Base-by-base conservation (phyloP, 1,284 basidiomycete genomes). In the Pholiota adiposa region DNA sequence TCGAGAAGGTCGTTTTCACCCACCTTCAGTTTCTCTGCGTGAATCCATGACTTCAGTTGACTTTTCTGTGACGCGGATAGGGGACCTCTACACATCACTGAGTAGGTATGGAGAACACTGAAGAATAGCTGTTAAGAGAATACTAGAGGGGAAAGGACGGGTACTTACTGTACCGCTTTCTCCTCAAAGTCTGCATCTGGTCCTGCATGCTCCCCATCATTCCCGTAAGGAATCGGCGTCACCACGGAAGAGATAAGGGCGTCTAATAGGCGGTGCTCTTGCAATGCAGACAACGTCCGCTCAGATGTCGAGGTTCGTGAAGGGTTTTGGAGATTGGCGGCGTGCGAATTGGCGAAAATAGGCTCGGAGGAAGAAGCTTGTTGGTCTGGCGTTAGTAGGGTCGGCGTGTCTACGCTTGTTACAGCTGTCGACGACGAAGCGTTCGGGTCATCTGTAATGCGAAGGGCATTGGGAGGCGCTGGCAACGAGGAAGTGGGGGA, bases 111-210 rank as follows among this genome's bases (percentile, higher is more conserved):
- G 54, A 90, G 70, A 23, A 87, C 65, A 59, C 88, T 87, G 55
- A 2, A 52, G 18, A 33, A 40, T 41, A 16, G 19, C 25, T 54
- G 31, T 49, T 51, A 19, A n/a, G n/a, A 25, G 12, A 56, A 41
- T 38, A 12, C 25, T 40, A 50, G 6, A 38, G 6, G 41, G 25
- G 56, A 33, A 56, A 11, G 19, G 43, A n/a, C 25, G 43, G 49
- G 33, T 49, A 65, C 64, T 51, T 75, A 88, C 79, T 86, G 81
- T 16, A 92, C 69, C 0, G 89, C 79, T 71, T 95, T 95, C 75
- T 96, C 94, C 69, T 90, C 87, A 61, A 90, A 92, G 67, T 96
- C 93, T 3, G 77, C 69, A 72, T 97, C 96, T 6, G 78, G 78
- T 21, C 85, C 85, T 1, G 55, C 60, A 31, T 76, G 72, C 66